These are phyloP conservation scores for Sporisorium sorghi DNA, from an alignment of 1,284 basidiomycete species.

Conservation along the genomic window DNA sequence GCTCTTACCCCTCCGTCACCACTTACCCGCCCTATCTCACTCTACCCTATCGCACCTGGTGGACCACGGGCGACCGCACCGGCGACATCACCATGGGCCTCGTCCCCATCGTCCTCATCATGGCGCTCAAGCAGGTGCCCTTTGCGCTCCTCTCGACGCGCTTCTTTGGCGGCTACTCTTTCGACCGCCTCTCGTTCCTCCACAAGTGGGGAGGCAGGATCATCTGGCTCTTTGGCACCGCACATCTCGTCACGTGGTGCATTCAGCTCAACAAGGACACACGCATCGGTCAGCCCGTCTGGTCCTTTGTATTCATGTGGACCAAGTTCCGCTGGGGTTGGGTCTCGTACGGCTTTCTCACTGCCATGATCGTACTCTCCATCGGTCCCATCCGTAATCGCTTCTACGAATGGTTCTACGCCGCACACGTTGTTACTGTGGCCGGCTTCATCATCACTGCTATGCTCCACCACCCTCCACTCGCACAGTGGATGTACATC, in stretches of 20 bases:
- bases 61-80: slow-evolving; percentile 80
- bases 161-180: slow-evolving; percentile 77
- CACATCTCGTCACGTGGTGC: slow-evolving; percentile 82
- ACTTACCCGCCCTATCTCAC: slow-evolving; percentile 72
- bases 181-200: slow-evolving; percentile 80
- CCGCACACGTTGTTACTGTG: slow-evolving; percentile 75
- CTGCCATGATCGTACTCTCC: slow-evolving; percentile 77
- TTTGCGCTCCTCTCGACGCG: slow-evolving; percentile 82
- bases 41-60: slow-evolving; percentile 79
- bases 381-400: slow-evolving; percentile 76
- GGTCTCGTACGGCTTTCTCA: slow-evolving; percentile 79
- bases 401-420: slow-evolving; percentile 82
- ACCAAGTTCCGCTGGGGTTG: slow-evolving; percentile 80
- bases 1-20: slow-evolving; percentile 53
- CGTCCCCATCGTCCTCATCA: slow-evolving; percentile 79
- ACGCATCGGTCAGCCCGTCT: slow-evolving; percentile 74
- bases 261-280: slow-evolving; percentile 75
- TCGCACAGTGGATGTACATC: slow-evolving; percentile 72
- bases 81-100: slow-evolving; percentile 84
- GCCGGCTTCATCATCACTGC: slow-evolving; percentile 67
- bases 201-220: slow-evolving; percentile 81
- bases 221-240: slow-evolving; percentile 78
- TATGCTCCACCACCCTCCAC: slow-evolving; percentile 71
- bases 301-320: slow-evolving; percentile 77
- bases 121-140: slow-evolving; percentile 84